phyloP scores from a whole-genome alignment of 345 rosid species.

The Hibiscus mutabilis region DNA sequence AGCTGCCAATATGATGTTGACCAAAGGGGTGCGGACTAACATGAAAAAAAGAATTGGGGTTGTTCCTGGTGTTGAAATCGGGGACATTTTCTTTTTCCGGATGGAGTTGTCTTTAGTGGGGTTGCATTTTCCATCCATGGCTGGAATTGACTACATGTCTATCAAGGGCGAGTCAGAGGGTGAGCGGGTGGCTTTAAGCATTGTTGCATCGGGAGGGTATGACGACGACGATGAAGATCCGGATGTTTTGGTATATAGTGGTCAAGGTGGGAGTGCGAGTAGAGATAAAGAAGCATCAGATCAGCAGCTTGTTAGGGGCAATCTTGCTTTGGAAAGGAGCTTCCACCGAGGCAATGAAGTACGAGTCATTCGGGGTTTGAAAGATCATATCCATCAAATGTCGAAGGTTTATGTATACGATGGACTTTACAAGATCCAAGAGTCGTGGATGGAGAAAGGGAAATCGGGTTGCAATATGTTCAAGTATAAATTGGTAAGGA shows the following conservation, averaged over 20 bases:
- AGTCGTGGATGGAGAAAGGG: constrained; percentile 70
- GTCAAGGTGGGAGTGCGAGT: constrained; percentile 74
- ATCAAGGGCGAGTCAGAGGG: constrained; percentile 49
- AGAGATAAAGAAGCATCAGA: constrained; percentile 53
- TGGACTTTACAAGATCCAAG: constrained; percentile 55
- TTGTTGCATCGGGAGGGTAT: constrained; percentile 80
- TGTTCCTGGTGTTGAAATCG: constrained; percentile 84
- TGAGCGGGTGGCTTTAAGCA: constrained; percentile 68
- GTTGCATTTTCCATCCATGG: constrained; percentile 76
- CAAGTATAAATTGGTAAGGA: constrained; percentile 59
- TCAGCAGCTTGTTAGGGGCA: constrained; percentile 89
- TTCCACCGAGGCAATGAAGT: constrained; percentile 53
- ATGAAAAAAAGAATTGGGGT: constrained; percentile 58
- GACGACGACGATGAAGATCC: constrained; percentile 68
- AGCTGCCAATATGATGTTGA: constrained; percentile 49
- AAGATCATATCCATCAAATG: constrained; percentile 24
- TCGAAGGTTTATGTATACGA: constrained; percentile 57
- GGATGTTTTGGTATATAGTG: constrained; percentile 66
- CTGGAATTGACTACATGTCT: constrained; percentile 78
- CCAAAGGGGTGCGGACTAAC: constrained; percentile 57
- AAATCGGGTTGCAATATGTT: constrained; percentile 64
- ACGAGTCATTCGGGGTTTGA: constrained; percentile 66
- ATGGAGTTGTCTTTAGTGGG: constrained; percentile 87
- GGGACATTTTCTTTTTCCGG: constrained; percentile 76
- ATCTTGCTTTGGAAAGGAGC: constrained; percentile 89